A percentile compares a stretch with the other conserved stretches of the same genome.
phyloP scores from a whole-genome alignment of 2,329 filamentous ascomycete species.

The Cytospora mali region DNA sequence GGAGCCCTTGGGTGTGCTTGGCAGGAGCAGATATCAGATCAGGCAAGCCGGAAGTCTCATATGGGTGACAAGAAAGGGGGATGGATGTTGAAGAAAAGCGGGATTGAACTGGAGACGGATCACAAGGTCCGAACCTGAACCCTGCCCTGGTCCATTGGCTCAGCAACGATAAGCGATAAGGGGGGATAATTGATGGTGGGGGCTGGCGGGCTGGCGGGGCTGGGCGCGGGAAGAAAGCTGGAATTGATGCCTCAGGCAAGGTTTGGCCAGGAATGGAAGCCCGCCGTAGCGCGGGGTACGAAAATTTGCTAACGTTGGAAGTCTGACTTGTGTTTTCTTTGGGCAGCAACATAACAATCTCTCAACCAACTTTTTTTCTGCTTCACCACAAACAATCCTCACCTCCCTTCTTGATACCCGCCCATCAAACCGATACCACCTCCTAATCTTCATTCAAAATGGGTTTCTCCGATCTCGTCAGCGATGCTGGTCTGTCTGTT shows the following conservation, averaged over 20 bases:
- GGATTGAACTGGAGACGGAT: too few species aligned
- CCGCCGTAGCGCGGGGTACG: constrained; percentile 26
- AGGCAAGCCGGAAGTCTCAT: too few species aligned
- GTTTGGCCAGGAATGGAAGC: constrained; percentile 2
- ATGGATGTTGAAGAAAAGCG: too few species aligned
- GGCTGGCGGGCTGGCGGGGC: neutral
- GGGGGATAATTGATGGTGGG: neutral
- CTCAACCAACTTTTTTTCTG: constrained; percentile 10
- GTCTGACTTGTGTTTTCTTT: constrained; percentile 7
- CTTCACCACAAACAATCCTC: neutral
- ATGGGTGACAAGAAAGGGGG: neutral
- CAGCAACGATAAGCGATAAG: neutral
- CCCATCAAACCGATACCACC: constrained; percentile 1
- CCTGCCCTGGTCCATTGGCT: too few species aligned
- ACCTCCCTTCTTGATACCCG: constrained; percentile 3
- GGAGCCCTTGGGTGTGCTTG: neutral
- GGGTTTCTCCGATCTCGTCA: constrained; percentile 37
- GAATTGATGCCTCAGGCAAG: constrained; percentile 21
- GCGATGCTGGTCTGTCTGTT: constrained; percentile 42
- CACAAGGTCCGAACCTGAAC: neutral
- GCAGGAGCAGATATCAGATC: neutral
- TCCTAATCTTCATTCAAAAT: constrained; percentile 24
- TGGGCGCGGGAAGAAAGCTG: neutral
- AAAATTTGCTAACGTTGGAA: constrained; percentile 26
- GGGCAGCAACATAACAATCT: constrained; percentile 24